phyloP scores from a whole-genome alignment of 2,329 filamentous ascomycete genomes.

The Fusarium chlamydosporum region DNA sequence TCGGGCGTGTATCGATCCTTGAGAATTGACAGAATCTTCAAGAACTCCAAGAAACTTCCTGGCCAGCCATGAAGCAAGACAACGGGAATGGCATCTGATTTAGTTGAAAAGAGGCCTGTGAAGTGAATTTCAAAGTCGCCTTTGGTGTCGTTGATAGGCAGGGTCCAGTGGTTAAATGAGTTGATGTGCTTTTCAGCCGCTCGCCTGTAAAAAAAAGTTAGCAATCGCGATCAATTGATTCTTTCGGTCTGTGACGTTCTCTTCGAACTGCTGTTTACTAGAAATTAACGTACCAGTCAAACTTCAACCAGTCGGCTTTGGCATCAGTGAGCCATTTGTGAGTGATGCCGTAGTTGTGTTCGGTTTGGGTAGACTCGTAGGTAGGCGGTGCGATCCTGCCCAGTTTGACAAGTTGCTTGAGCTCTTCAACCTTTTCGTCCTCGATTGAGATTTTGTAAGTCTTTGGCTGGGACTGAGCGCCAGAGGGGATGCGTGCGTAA shows the following conservation, averaged over 20 bases:
- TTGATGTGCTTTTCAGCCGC: constrained; percentile 11
- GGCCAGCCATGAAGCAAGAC: constrained; percentile 19
- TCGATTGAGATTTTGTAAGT: background rate
- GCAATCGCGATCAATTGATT: fast-evolving
- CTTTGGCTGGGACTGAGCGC: background rate
- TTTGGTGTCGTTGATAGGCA: background rate
- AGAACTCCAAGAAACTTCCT: constrained; percentile 18
- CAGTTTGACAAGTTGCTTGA: constrained; percentile 20
- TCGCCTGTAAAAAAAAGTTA: background rate
- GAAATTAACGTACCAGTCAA: constrained; percentile 6
- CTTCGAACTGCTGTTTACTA: no score
- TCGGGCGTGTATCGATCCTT: constrained; percentile 12
- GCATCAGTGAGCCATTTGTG: constrained; percentile 13
- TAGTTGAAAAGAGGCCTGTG: background rate
- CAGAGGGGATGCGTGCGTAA: background rate
- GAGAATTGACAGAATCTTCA: constrained; percentile 1
- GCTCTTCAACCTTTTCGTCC: constrained; percentile 2
- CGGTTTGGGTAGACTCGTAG: constrained; percentile 7
- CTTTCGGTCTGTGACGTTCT: no score
- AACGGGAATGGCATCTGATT: background rate
- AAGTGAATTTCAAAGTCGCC: constrained; percentile 4
- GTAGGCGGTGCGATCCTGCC: constrained; percentile 8
- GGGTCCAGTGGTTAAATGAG: constrained; percentile 9
- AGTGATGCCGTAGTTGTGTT: constrained; percentile 2
- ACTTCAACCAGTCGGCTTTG: constrained; percentile 16